Evolutionary conservation across 257 asterid species (phyloP), one percentile per base, ranked within the genome.

Genomic region (Jacaranda copaia): DNA sequence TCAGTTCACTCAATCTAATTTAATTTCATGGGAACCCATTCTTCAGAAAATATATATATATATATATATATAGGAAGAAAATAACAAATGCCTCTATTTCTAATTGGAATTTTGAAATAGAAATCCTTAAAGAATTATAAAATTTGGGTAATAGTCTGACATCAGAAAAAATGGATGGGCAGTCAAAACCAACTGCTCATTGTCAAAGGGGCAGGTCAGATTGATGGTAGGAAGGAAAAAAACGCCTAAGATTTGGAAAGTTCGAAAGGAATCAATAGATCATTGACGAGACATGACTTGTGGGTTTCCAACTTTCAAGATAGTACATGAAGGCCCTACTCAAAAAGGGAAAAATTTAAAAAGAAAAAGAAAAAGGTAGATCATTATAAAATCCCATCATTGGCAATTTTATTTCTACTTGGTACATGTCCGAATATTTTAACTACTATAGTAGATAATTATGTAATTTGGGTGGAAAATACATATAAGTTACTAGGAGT

Each of bases 231-330:
- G 51, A 4, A 46, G 48, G 51, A 4, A 60, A 51, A 46, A 73
- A 45, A 15, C 56, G 58, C 68, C 40, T 18, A 61, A 20, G 61
- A 74, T 74, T 74, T 13, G 78, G 51, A 46, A 60, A 74, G 42
- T 62, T 74, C 40, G 63, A 11, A 74, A 61, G 1, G 72, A 16
- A 53, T 61, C 51, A 56, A 46, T 25, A 38, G n/a, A 7, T 6
- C 39, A 62, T 42, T 74, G 59, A 74, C 71, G n/a, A 12, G 72
- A 74, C 72, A 62, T 62, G 63, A 51, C 51, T 8, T 62, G 61
- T 56, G 68, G 51, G 38, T 40, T 72, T 45, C 74, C 32, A 57
- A 56, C 68, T 72, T 42, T 72, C 56, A 72, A 56, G 68, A 57
- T 57, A 39, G 14, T 72, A 10, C 56, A 8, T n/a, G 36, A 52